Conservation (phyloP, 2,329 filamentous ascomycete genomes). For the Diaporthe sp. region DNA sequence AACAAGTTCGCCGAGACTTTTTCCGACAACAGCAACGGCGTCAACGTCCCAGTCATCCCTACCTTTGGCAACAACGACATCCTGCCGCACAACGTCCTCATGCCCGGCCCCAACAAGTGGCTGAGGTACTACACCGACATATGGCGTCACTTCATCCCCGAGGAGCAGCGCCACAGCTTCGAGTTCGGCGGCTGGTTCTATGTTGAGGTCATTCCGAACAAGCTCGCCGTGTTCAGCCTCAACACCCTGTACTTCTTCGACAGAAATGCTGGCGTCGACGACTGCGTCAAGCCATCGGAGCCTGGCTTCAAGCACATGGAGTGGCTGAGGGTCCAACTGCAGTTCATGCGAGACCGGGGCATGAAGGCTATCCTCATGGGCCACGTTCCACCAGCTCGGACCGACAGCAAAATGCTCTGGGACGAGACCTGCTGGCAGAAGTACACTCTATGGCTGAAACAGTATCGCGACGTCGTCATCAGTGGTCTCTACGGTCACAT, state of each 20-base stretch:
- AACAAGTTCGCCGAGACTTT: constrained; percentile 83
- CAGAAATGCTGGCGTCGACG: constrained; percentile 92
- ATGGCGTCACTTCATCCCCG: constrained; percentile 89
- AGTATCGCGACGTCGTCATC: constrained; percentile 90
- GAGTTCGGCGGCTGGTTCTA: constrained; percentile 95
- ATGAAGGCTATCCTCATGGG: constrained; percentile 97
- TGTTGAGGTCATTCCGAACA: constrained; percentile 87
- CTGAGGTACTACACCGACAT: constrained; percentile 80
- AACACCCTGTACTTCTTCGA: constrained; percentile 98
- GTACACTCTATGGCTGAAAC: constrained; percentile 89
- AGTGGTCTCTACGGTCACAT: constrained; percentile 90
- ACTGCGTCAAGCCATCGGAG: constrained; percentile 81
- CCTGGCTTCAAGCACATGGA: constrained; percentile 96
- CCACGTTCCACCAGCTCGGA: constrained; percentile 91
- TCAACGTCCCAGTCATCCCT: constrained; percentile 84
- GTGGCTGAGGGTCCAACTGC: constrained; percentile 91
- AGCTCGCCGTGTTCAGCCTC: constrained; percentile 89
- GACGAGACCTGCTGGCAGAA: constrained; percentile 99
- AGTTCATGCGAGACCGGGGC: constrained; percentile 81
- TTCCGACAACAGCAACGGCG: constrained; percentile 64
- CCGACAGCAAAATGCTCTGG: constrained; percentile 87
- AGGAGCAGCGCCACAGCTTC: constrained; percentile 91
- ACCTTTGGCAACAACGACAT: constrained; percentile 98
- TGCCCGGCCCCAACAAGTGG: constrained; percentile 87
- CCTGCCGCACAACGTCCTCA: constrained; percentile 94